Evolutionary conservation across 1,284 basidiomycete species (phyloP), one percentile per base, ranked within the genome.

Genomic region (Rhizoctonia solani): DNA sequence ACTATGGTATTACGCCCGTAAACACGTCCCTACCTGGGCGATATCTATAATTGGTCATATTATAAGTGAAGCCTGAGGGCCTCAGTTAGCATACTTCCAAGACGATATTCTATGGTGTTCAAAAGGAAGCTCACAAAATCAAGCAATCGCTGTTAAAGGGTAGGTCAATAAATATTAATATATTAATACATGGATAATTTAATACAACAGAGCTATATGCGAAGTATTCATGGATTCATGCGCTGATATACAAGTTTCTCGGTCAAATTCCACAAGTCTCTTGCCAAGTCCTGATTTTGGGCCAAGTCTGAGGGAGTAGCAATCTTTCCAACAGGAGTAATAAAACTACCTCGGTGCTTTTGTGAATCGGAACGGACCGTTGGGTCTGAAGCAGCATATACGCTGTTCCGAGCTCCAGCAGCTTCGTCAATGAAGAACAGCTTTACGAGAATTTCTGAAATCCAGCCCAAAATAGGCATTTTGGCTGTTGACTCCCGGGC

Each of bases 301-400:
- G 69, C 67, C 30, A 74, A 75, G 77, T 69, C 70, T 30, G 72
- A 72, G 1, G 75, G 67, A n/a, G 74, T 74, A 1, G 69, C 70
- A 1, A 83, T 61, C 39, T 71, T 72, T 8, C 77, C 79, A 2
- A 78, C 75, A 8, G 81, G 80, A 37, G 74, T 69, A 5, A 85
- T 69, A 72, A 81, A 84, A n/a, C 74, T 76, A 0, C 82, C 83
- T 56, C 77, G 79, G 71, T 81, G 85, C 56, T 76, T 77, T 19
- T 78, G 75, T 14, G 75, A 69, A n/a, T 81, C 70, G 2, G 75
- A 73, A 4, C 71, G 72, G 1, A 83, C 74, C 1, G 75, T 72
- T 0, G 79, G 75, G 4, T 80, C 79, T 1, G 78, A 81, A 0
- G 83, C 82, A 2, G 82, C 83, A 66, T 85, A 80, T 29, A 78